Evolutionary conservation across 306 rosid species (phyloP).

Genomic region (Sophora flavescens): DNA sequence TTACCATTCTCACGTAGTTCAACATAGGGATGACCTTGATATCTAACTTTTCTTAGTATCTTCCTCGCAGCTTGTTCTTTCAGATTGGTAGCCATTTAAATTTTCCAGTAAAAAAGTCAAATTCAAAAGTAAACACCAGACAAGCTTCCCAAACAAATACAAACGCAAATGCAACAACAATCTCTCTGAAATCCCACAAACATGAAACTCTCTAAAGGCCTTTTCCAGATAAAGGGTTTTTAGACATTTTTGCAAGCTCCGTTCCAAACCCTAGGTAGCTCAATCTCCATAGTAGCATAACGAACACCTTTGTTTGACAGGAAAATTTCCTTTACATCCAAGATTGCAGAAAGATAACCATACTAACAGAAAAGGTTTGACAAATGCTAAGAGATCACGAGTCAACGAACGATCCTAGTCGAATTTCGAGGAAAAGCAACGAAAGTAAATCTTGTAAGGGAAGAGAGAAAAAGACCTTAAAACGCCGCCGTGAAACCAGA

Average conservation of each 20-base stretch:
- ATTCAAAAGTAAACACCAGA: constrained; percentile 38
- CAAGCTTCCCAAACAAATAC: constrained; percentile 39
- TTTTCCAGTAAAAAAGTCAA: constrained; percentile 42
- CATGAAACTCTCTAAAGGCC: constrained; percentile 12
- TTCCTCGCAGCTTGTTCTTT: constrained; percentile 73
- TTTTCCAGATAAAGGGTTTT: constrained; percentile 31
- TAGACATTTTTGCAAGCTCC: constrained; percentile 26
- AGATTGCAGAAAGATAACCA: constrained; percentile 13
- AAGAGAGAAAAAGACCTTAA: constrained; percentile 49
- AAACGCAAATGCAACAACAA: constrained; percentile 25
- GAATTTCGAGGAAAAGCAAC: constrained; percentile 41
- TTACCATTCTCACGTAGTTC: constrained; percentile 88
- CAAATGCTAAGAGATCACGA: constrained; percentile 37
- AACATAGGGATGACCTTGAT: constrained; percentile 83
- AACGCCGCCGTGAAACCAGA: constrained; percentile 42
- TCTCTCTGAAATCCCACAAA: constrained; percentile 39
- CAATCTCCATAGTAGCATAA: constrained; percentile 31
- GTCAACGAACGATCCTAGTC: constrained; percentile 30
- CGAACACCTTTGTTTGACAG: not conserved
- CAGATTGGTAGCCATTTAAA: constrained; percentile 67
- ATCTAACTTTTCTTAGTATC: constrained; percentile 76
- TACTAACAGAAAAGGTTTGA: constrained; percentile 40
- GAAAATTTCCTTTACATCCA: not conserved
- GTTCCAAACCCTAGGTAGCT: constrained; percentile 47
- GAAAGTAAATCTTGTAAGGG: constrained; percentile 32